Percentiles rank a stretch among this genome's conserved stretches.
Evolutionary conservation across 176 grass and related monocot genomes (phyloP).

Genomic region (Phoenix dactylifera): DNA sequence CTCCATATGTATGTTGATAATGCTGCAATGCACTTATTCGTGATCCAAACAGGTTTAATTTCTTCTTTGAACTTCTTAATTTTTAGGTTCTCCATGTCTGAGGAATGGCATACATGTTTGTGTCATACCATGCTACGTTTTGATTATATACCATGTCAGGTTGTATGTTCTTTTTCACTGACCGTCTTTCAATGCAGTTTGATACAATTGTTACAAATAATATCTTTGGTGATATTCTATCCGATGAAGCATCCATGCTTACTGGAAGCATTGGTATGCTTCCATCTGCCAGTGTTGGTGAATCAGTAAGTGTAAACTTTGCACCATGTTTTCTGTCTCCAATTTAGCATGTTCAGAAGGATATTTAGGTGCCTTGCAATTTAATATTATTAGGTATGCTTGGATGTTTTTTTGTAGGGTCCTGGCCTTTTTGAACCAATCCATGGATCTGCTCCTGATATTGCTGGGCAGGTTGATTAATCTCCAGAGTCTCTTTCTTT

Average conservation of each 20-base stretch:
- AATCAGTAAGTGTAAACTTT: conserved; percentile 47
- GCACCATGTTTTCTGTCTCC: neutral
- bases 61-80: neutral
- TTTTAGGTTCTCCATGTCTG: too few relatives aligned
- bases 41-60: conserved; percentile 77
- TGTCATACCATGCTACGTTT: too few relatives aligned
- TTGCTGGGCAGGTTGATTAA: conserved; percentile 69
- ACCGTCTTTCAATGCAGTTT: conserved; percentile 32
- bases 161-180: too few relatives aligned
- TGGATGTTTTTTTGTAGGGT: conserved; percentile 30
- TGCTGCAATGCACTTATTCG: conserved; percentile 93
- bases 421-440: conserved; percentile 92
- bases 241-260: conserved; percentile 98
- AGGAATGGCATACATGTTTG: too few relatives aligned
- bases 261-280: conserved; percentile 99
- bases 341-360: too few relatives aligned
- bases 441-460: conserved; percentile 94
- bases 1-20: conserved; percentile 99
- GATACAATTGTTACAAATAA: conserved; percentile 96
- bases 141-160: too few relatives aligned
- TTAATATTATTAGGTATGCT: too few relatives aligned
- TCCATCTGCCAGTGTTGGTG: conserved; percentile 81
- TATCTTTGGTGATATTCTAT: conserved; percentile 96
- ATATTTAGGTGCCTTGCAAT: too few relatives aligned
- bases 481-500: too few relatives aligned